Conservation (phyloP, 2,329 filamentous ascomycete species). For the Pyrenophora teres region DNA sequence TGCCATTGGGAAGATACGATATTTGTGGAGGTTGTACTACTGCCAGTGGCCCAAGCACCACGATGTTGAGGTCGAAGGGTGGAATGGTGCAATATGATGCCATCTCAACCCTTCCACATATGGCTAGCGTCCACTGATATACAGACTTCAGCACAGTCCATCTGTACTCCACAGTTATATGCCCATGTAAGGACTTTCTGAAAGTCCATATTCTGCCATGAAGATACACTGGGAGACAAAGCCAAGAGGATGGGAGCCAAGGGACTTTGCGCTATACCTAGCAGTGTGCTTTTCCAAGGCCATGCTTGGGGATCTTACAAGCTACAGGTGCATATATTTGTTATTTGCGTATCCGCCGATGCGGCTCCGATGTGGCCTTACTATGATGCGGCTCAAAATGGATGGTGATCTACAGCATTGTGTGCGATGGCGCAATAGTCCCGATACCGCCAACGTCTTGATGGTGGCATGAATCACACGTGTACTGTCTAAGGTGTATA, state of each 20-base stretch:
- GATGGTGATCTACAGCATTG: constrained; percentile 26
- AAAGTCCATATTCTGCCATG: not conserved
- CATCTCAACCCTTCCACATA: constrained; percentile 20
- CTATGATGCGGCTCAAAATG: constrained; percentile 6
- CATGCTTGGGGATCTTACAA: no score
- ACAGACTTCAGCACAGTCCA: constrained; percentile 17
- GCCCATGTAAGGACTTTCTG: not conserved
- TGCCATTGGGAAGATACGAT: not conserved
- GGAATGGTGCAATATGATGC: constrained; percentile 27
- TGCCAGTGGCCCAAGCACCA: constrained; percentile 4
- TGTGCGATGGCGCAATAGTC: constrained; percentile 45
- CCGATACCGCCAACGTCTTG: constrained; percentile 10
- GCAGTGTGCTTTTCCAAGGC: no score
- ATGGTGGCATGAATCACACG: not conserved
- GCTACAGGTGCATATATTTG: not conserved
- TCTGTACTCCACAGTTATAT: not conserved
- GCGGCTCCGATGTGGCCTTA: constrained; percentile 8
- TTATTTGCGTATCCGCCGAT: not conserved
- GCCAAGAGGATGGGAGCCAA: no score
- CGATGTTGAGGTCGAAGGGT: constrained; percentile 13
- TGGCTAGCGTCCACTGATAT: constrained; percentile 17
- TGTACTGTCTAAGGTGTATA: constrained; percentile 3
- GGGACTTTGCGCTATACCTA: no score
- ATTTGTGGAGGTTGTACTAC: no score
- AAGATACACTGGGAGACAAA: no score